Conservation (phyloP, 1,284 basidiomycete genomes). For the Singerocomus inundabilis region DNA sequence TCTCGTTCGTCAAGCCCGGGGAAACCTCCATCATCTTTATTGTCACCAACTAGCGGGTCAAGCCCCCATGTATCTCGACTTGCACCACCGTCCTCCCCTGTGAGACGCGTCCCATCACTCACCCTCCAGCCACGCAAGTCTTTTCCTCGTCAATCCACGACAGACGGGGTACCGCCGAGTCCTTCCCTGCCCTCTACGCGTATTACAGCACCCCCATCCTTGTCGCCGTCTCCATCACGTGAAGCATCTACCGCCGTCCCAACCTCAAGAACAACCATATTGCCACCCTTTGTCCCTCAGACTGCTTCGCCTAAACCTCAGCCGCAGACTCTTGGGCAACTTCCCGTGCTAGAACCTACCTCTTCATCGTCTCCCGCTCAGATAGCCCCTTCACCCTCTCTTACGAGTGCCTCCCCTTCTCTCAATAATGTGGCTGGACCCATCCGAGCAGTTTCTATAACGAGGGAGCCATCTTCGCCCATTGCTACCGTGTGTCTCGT, state of each 20-base stretch:
- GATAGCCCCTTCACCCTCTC: constrained; percentile 19
- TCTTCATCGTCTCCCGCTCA: constrained; percentile 13
- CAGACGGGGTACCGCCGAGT: constrained; percentile 25
- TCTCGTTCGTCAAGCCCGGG: constrained; percentile 44
- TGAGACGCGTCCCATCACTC: constrained; percentile 42
- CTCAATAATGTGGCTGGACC: constrained; percentile 15
- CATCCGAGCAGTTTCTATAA: constrained; percentile 21
- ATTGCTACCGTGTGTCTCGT: constrained; percentile 25
- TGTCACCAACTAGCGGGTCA: constrained; percentile 23
- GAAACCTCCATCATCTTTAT: constrained; percentile 31
- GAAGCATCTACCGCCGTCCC: constrained; percentile 12
- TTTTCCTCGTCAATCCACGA: constrained; percentile 33
- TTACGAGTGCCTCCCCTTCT: constrained; percentile 10
- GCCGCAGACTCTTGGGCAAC: constrained; percentile 14
- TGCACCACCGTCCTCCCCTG: constrained; percentile 38
- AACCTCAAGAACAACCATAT: constrained; percentile 9
- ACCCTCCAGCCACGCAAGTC: constrained; percentile 34
- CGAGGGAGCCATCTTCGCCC: constrained; percentile 27
- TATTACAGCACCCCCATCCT: constrained; percentile 8
- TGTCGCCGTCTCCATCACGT: constrained; percentile 17
- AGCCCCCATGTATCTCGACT: constrained; percentile 29
- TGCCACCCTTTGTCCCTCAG: constrained; percentile 16
- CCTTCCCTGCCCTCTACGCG: constrained; percentile 22
- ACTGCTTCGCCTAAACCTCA: constrained; percentile 19
- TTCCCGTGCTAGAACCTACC: constrained; percentile 11